A percentile compares a stretch with the other conserved stretches of the same genome.
phyloP scores from a whole-genome alignment of 1,284 basidiomycete species.

The Termitomyces sp. region DNA sequence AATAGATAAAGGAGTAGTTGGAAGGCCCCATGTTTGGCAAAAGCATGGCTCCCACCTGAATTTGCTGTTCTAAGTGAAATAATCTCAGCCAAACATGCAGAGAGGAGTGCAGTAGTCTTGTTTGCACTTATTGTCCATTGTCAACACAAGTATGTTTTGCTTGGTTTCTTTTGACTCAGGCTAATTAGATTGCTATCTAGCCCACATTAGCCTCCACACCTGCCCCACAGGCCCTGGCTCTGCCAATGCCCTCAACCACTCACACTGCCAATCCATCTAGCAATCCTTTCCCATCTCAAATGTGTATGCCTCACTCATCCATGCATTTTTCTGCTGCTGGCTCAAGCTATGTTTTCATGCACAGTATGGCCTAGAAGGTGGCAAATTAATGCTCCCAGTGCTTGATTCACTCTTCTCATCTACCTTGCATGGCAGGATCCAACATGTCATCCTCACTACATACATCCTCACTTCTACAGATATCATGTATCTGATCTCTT shows the following conservation, averaged over 20 bases:
- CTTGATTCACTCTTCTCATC: slow-evolving; percentile 70
- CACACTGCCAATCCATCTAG: too few species aligned
- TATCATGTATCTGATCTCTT: neutral
- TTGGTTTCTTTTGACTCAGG: too few species aligned
- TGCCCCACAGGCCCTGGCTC: too few species aligned
- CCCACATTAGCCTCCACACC: too few species aligned
- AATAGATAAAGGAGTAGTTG: slow-evolving; percentile 19
- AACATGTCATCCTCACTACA: slow-evolving; percentile 59
- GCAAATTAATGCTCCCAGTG: slow-evolving; percentile 86
- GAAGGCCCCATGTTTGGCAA: slow-evolving; percentile 19
- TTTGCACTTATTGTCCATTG: too few species aligned
- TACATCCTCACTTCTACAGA: neutral
- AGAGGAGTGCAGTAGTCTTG: slow-evolving; percentile 18
- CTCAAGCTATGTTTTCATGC: neutral
- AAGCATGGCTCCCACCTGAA: slow-evolving; percentile 17
- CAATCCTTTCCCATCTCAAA: too few species aligned
- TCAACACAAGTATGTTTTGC: too few species aligned
- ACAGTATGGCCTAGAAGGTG: slow-evolving; percentile 79
- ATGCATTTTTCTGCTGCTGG: neutral
- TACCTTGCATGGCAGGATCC: slow-evolving; percentile 60
- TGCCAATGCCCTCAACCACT: too few species aligned
- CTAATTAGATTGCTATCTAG: too few species aligned
- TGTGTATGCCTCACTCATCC: slow-evolving; percentile 24
- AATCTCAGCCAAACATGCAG: slow-evolving; percentile 23
- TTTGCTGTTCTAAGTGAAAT: slow-evolving; percentile 20